Evolutionary conservation across 164 flowering plant species (phyloP).

Genomic region (Cinnamomum chago): DNA sequence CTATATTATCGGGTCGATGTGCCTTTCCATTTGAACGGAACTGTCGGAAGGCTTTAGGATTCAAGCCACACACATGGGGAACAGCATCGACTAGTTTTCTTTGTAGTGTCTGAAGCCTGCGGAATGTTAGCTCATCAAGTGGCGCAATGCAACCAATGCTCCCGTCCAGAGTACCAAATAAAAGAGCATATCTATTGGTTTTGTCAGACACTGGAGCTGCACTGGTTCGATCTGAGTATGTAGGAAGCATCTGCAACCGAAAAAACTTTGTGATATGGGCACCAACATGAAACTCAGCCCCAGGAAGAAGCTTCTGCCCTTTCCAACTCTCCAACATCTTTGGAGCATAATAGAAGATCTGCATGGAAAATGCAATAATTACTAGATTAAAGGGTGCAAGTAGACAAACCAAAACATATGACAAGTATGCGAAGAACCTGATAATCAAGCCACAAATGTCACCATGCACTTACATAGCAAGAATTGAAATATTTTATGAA

Average conservation of each 20-base stretch:
- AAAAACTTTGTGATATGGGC: slow-evolving; percentile 88
- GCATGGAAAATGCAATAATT: slow-evolving; percentile 4
- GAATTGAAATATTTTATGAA: too few relatives aligned
- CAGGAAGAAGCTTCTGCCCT: slow-evolving; percentile 94
- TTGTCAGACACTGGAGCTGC: slow-evolving; percentile 62
- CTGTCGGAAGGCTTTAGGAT: slow-evolving; percentile 82
- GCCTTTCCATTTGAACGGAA: slow-evolving; percentile 84
- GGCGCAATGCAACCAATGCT: slow-evolving; percentile 96
- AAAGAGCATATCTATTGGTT: slow-evolving; percentile 82
- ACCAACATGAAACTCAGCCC: slow-evolving; percentile 98
- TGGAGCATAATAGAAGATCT: slow-evolving; percentile 97
- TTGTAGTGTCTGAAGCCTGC: slow-evolving; percentile 87
- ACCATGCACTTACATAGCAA: background rate
- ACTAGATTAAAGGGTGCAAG: background rate
- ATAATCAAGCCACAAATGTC: background rate
- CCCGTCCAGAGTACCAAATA: slow-evolving; percentile 93
- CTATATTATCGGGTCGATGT: slow-evolving; percentile 91
- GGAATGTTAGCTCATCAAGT: slow-evolving; percentile 90
- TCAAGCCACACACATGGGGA: slow-evolving; percentile 86
- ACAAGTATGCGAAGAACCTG: too few relatives aligned
- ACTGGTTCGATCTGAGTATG: slow-evolving; percentile 49
- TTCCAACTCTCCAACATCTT: slow-evolving; percentile 96
- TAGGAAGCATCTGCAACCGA: slow-evolving; percentile 85
- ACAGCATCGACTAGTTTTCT: slow-evolving; percentile 81
- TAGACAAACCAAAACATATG: background rate